Base-by-base conservation (phyloP, 371 early-diverging fungal species). In the Capniomyces stellatus region DNA sequence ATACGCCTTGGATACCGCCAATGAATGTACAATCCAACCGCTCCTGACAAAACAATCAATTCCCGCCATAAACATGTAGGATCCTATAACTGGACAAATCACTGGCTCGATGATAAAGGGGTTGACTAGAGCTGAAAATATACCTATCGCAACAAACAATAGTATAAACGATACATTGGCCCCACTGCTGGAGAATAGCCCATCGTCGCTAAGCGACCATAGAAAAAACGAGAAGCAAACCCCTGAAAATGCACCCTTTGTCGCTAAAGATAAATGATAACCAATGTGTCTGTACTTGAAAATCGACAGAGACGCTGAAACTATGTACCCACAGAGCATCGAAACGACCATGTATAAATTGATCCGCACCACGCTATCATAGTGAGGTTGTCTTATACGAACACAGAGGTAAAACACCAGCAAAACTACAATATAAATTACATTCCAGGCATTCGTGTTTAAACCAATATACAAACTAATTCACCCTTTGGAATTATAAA, bases 41-140 rank as follows among this genome's bases (percentile, higher is more conserved):
- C 29, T 54, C 13, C 54, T 30, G 19, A 31, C 54, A 43, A 46
- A 54, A 21, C 49, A 54, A 42, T 54, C 54, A 43, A 54, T 19
- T 15, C 54, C 54, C 3, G 42, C 13, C 21, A 54, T 54, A 21
- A 41, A 41, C n/a, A 54, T 40, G 21, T 54, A 54, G 18, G 46
- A 18, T 6, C 54, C 54, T 21, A 54, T 54, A 3, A 54, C 31
- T 3, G 54, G 54, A 22, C 18, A 39, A 2, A 10, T 2, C 2
- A 31, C 25, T 3, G 54, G 54, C n/a, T 15, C n/a, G 3, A 35
- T 41, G 3, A 46, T 3, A 27, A 44, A 46, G 3, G 54, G 54
- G 31, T 35, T 44, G 2, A 39, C 22, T 3, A 54, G n/a, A 12
- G 19, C 8, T 3, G 29, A 2, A 18, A 42, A 46, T 2, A 6